These are phyloP conservation scores for Diaporthe amygdali DNA, from an alignment of 2,329 filamentous ascomycete species.

Conservation along the genomic window DNA sequence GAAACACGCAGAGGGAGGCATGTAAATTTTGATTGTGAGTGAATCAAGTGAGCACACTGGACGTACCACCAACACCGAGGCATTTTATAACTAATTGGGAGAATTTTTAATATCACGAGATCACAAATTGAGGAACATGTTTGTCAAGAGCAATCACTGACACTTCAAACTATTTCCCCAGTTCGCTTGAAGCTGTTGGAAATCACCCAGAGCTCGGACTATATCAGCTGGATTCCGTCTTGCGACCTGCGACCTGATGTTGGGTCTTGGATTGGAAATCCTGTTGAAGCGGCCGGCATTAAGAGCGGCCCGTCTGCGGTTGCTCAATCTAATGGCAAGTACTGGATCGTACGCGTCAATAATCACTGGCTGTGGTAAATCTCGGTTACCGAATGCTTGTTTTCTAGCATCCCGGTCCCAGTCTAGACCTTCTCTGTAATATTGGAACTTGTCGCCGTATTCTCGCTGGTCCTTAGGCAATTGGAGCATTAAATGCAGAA, in stretches of 20 bases:
- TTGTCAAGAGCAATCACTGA: neutral
- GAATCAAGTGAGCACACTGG: neutral
- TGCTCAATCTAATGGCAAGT: no score
- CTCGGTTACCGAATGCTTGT: neutral
- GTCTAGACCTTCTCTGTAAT: neutral
- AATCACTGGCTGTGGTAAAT: neutral
- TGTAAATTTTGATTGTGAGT: neutral
- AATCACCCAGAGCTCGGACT: neutral
- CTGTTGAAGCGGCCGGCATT: neutral
- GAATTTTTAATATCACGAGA: neutral
- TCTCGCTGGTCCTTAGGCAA: neutral
- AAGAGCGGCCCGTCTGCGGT: neutral
- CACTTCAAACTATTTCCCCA: neutral
- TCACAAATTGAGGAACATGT: neutral
- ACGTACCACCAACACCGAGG: neutral
- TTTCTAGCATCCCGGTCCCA: neutral
- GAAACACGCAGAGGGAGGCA: neutral
- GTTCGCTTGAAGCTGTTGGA: neutral
- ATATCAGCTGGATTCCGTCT: neutral
- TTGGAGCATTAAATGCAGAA: no score
- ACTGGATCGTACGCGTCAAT: neutral
- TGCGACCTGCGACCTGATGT: neutral
- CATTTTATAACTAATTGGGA: neutral
- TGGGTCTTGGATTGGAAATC: accelerated
- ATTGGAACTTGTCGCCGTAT: neutral